Conservation (phyloP, 1,139 yeast genomes). For the Suhomyces ambrosiae region DNA sequence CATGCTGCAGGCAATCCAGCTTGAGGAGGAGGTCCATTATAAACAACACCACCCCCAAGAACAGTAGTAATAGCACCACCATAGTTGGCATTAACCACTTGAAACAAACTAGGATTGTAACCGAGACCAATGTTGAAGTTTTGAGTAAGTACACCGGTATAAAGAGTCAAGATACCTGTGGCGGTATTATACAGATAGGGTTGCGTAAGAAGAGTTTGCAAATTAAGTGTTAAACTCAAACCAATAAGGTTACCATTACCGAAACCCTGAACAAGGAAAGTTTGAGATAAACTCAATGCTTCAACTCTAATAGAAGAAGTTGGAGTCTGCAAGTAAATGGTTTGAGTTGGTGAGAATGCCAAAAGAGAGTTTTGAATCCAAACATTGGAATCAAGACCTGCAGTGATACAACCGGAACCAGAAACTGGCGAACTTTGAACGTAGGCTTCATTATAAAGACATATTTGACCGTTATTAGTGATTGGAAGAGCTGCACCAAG, state of each 20-base stretch:
- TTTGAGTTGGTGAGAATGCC: constrained; percentile 15
- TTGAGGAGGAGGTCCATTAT: constrained; percentile 18
- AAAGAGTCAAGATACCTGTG: constrained; percentile 27
- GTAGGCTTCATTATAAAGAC: constrained; percentile 18
- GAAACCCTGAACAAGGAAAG: constrained; percentile 32
- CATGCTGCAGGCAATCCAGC: constrained; percentile 7
- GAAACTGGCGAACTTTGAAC: constrained; percentile 15
- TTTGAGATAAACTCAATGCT: constrained; percentile 20
- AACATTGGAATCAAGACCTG: constrained; percentile 12
- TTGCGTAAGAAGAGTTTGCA: not conserved
- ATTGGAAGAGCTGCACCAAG: constrained; percentile 14
- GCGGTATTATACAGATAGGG: constrained; percentile 17
- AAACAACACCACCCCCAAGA: constrained; percentile 22
- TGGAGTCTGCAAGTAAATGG: constrained; percentile 16
- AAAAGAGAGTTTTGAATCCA: constrained; percentile 13
- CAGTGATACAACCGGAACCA: constrained; percentile 21
- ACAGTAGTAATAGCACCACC: constrained; percentile 16
- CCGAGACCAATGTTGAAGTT: constrained; percentile 29
- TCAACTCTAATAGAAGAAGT: constrained; percentile 17
- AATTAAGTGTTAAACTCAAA: constrained; percentile 19
- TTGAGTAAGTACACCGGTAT: constrained; percentile 13
- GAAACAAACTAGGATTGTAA: constrained; percentile 14
- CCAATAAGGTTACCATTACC: constrained; percentile 34
- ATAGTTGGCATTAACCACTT: constrained; percentile 19
- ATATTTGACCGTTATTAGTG: constrained; percentile 18